phyloP scores from a whole-genome alignment of 192 early-diverging fungal genomes.

The Gorgonomyces haynaldii region DNA sequence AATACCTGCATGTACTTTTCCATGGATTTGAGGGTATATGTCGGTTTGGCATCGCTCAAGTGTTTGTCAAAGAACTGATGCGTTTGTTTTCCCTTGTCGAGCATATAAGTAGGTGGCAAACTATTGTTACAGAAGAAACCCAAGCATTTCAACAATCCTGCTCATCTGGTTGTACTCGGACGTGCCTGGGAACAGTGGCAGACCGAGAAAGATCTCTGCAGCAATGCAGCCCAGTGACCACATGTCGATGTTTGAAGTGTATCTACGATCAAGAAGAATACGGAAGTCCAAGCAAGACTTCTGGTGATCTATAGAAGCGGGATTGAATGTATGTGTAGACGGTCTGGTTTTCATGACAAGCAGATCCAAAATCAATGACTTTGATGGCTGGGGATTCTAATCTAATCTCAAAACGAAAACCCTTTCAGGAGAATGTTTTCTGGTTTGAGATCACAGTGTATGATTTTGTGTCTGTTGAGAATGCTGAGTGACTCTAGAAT shows the following conservation, averaged over 20 bases:
- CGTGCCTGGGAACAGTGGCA: constrained; percentile 90
- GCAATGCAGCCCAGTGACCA: constrained; percentile 99
- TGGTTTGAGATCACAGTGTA: constrained; percentile 98
- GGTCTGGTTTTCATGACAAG: constrained; percentile 88
- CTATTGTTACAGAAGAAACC: constrained; percentile 37
- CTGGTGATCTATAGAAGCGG: constrained; percentile 90
- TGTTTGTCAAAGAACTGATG: constrained; percentile 74
- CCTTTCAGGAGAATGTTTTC: constrained; percentile 91
- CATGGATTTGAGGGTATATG: constrained; percentile 64
- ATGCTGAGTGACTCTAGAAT: constrained; percentile 84
- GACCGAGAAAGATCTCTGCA: constrained; percentile 87
- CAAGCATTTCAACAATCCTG: constrained; percentile 89
- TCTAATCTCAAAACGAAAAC: constrained; percentile 37
- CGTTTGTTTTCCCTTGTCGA: constrained; percentile 82
- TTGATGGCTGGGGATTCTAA: constrained; percentile 87
- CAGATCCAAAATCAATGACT: constrained; percentile 98
- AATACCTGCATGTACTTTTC: constrained; percentile 59
- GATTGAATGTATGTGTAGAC: constrained; percentile 98
- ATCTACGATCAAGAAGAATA: constrained; percentile 23
- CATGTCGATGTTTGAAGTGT: constrained; percentile 91
- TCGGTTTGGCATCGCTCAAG: constrained; percentile 28
- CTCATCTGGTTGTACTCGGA: constrained; percentile 94
- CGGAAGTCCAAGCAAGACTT: constrained; percentile 86
- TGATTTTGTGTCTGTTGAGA: constrained; percentile 76
- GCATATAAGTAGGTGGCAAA: constrained; percentile 79